Evolutionary conservation across 1,284 basidiomycete species (phyloP).

Genomic region (Blastosporella zonata): DNA sequence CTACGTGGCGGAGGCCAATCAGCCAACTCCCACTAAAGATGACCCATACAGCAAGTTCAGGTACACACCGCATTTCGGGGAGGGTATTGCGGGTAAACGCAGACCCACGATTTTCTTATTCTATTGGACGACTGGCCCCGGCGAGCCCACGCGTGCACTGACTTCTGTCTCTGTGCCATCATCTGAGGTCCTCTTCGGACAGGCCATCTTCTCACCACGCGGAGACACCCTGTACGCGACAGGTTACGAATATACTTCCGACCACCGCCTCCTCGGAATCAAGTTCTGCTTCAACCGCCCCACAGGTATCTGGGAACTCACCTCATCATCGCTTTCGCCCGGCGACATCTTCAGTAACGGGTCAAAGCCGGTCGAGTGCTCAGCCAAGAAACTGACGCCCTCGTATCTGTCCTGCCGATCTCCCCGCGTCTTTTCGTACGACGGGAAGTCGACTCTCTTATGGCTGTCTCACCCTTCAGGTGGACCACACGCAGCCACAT

Average conservation of each 20-base stretch:
- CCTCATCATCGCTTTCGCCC: slow-evolving; percentile 9
- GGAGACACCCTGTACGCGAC: slow-evolving; percentile 51
- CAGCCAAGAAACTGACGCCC: slow-evolving; percentile 38
- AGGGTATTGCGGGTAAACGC: slow-evolving; percentile 47
- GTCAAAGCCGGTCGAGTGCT: slow-evolving; percentile 17
- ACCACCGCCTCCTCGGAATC: slow-evolving; percentile 58
- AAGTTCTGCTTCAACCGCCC: slow-evolving; percentile 65
- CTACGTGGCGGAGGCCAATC: slow-evolving; percentile 56
- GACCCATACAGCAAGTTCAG: slow-evolving; percentile 48
- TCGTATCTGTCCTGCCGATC: slow-evolving; percentile 52
- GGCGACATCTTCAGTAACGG: slow-evolving; percentile 6
- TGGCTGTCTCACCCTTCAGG: slow-evolving; percentile 57
- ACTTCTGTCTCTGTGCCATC: slow-evolving; percentile 17
- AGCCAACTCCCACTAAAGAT: slow-evolving; percentile 27
- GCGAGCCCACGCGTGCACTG: slow-evolving; percentile 4
- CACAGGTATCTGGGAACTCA: slow-evolving; percentile 53
- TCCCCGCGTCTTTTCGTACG: slow-evolving; percentile 41
- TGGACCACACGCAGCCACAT: slow-evolving; percentile 60
- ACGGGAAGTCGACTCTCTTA: slow-evolving; percentile 34
- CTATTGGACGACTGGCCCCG: slow-evolving; percentile 33
- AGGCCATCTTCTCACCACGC: slow-evolving; percentile 47
- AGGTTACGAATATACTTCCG: slow-evolving; percentile 55
- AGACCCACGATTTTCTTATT: slow-evolving; percentile 49
- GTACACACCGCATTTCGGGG: slow-evolving; percentile 55
- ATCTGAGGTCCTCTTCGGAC: slow-evolving; percentile 45